phyloP scores from a whole-genome alignment of 2,329 filamentous ascomycete genomes.

The Alternaria sp. region DNA sequence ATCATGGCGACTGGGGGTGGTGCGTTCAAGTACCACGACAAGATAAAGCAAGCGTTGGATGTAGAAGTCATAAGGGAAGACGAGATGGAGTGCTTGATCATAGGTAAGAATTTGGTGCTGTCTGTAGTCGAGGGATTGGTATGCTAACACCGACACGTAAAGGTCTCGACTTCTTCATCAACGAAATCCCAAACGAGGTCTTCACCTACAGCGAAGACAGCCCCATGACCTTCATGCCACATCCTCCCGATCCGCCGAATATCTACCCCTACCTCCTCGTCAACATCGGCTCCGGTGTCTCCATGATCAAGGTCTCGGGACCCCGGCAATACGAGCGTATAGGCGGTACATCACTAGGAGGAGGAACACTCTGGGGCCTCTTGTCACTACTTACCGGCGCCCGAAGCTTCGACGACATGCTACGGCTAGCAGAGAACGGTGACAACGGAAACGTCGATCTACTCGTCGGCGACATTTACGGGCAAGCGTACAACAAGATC shows the following conservation, averaged over 20 bases:
- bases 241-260: conserved; percentile 66
- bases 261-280: conserved; percentile 98
- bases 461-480: conserved; percentile 97
- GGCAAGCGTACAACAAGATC: conserved; percentile 94
- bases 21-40: conserved; percentile 96
- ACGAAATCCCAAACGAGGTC: conserved; percentile 94
- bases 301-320: conserved; percentile 95
- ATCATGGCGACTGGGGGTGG: conserved; percentile 97
- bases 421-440: conserved; percentile 86
- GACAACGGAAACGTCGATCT: conserved; percentile 96
- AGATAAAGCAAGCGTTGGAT: conserved; percentile 81
- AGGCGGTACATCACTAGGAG: conserved; percentile 91
- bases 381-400: conserved; percentile 92
- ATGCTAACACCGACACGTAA: conserved; percentile 17
- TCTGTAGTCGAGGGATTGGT: background rate
- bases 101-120: conserved; percentile 65
- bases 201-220: conserved; percentile 89
- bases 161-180: conserved; percentile 99
- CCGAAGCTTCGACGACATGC: conserved; percentile 96
- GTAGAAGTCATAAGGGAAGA: conserved; percentile 93
- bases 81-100: conserved; percentile 98
- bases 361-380: conserved; percentile 97
- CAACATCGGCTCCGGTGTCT: conserved; percentile 97
- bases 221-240: conserved; percentile 87
- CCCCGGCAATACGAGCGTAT: conserved; percentile 88